Conservation (phyloP, 768 basidiomycete species). For the Tephrocybe sp. region DNA sequence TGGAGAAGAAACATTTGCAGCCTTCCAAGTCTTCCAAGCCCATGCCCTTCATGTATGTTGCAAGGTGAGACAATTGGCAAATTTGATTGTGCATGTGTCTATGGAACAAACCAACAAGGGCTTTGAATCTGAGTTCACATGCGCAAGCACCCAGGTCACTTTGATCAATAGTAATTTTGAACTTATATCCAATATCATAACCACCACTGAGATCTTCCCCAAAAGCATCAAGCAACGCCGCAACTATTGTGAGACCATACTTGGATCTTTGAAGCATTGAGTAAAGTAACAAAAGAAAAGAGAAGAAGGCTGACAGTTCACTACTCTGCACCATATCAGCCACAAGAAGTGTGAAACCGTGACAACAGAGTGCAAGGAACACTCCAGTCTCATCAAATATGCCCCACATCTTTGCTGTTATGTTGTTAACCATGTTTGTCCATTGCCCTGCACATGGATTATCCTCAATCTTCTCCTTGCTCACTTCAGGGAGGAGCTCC, state of each 20-base stretch:
- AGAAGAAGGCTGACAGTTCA: not conserved
- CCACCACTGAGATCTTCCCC: constrained; percentile 10
- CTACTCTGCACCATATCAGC: not conserved
- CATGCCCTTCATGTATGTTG: constrained; percentile 13
- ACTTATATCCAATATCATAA: constrained; percentile 25
- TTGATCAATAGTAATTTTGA: constrained; percentile 18
- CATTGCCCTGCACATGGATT: constrained; percentile 6
- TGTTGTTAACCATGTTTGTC: constrained; percentile 2
- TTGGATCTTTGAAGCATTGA: constrained; percentile 12
- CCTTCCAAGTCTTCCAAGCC: too few species aligned
- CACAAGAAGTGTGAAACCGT: not conserved
- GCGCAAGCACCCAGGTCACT: constrained; percentile 17
- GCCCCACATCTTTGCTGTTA: constrained; percentile 4
- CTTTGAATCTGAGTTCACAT: constrained; percentile 2
- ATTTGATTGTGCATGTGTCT: constrained; percentile 18
- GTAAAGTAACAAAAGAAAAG: not conserved
- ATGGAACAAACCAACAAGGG: constrained; percentile 8
- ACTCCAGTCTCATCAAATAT: not conserved
- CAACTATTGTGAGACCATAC: constrained; percentile 20
- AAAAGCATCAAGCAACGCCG: constrained; percentile 15
- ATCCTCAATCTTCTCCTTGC: not conserved
- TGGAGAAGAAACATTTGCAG: too few species aligned
- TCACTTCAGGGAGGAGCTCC: not conserved
- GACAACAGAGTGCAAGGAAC: not conserved
- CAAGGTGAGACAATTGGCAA: constrained; percentile 21